These are phyloP conservation scores for Pseudocercospora macadamiae DNA, from an alignment of 2,329 filamentous ascomycete species.

Conservation along the genomic window DNA sequence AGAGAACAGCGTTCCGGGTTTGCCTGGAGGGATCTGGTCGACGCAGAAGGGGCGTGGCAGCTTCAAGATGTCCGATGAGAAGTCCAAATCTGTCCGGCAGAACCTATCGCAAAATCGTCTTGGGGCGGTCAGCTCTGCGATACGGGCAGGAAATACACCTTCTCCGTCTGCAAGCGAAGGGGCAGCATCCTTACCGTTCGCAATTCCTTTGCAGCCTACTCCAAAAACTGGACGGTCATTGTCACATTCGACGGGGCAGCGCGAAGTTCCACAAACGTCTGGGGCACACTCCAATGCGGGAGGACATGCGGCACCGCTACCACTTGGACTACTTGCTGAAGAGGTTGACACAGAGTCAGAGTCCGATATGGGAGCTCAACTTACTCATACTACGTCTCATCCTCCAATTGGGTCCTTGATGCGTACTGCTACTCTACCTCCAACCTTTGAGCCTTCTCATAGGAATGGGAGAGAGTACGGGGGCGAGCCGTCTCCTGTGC, in stretches of 20 bases:
- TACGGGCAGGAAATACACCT: conserved; percentile 40
- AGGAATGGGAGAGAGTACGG: conserved; percentile 27
- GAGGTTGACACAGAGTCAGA: conserved; percentile 35
- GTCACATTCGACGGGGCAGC: conserved; percentile 74
- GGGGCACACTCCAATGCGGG: conserved; percentile 20
- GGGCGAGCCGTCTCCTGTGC: conserved; percentile 23
- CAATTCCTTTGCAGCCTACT: conserved; percentile 85
- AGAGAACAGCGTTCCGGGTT: conserved; percentile 45
- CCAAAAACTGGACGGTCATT: conserved; percentile 93
- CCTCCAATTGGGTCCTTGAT: conserved; percentile 36
- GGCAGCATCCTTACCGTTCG: conserved; percentile 71
- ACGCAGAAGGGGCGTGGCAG: conserved; percentile 33
- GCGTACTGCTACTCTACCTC: conserved; percentile 36
- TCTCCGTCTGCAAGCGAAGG: conserved; percentile 42
- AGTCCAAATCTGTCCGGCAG: conserved; percentile 27
- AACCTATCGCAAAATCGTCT: conserved; percentile 6
- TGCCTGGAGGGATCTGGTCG: conserved; percentile 42
- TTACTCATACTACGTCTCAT: conserved; percentile 39
- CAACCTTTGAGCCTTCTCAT: conserved; percentile 24
- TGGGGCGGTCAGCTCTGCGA: conserved; percentile 5
- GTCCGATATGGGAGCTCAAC: conserved; percentile 25
- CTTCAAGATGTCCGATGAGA: conserved; percentile 37
- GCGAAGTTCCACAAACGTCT: conserved; percentile 27
- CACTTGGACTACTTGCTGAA: conserved; percentile 35
- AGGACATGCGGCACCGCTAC: conserved; percentile 29